Evolutionary conservation across 371 early-diverging fungal species (phyloP), one percentile per base, ranked within the genome.

Genomic region (Mortierella sp.): DNA sequence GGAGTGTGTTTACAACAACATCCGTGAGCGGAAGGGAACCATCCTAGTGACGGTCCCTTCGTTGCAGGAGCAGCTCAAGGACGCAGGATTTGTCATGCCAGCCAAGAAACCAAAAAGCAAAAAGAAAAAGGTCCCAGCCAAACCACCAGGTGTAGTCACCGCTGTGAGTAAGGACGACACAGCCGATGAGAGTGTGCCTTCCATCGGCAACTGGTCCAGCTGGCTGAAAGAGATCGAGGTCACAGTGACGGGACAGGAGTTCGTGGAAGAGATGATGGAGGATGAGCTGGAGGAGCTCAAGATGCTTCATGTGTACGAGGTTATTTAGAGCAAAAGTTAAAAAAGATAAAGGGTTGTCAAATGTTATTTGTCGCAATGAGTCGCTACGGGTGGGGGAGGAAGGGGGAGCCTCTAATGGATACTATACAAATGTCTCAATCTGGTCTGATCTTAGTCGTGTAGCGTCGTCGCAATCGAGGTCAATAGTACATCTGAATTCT

Each of bases 281-380:
- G 76, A 75, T 44, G 87, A 86, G 54, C 50, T 88, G n/a, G 87
- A 86, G 30, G 86, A 86, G n/a, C 83, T 86, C 44, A 86, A 82
- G 52, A 79, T 84, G 58, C 84, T 88, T n/a, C 88, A 88, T 56
- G 59, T 88, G 53, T 88, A 88, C 68, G 84, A 80, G 80, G 86
- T 88, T 0, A 56, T 86, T 37, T 87, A 83, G 26, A 52, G 27
- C 12, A 24, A 11, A 4, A n/a, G 24, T 11, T 28, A 49, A 49
- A 49, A 27, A 12, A 14, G 28, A 27, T 3, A 2, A 28, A n/a
- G n/a, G n/a, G n/a, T n/a, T n/a, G n/a, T n/a, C n/a, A n/a, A n/a
- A n/a, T n/a, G n/a, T n/a, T n/a, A n/a, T n/a, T n/a, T n/a, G n/a
- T n/a, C n/a, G n/a, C n/a, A n/a, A n/a, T n/a, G n/a, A n/a, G n/a